Evolutionary conservation across 2,329 filamentous ascomycete species (phyloP).

Genomic region (Simplicillium aogashimaense): DNA sequence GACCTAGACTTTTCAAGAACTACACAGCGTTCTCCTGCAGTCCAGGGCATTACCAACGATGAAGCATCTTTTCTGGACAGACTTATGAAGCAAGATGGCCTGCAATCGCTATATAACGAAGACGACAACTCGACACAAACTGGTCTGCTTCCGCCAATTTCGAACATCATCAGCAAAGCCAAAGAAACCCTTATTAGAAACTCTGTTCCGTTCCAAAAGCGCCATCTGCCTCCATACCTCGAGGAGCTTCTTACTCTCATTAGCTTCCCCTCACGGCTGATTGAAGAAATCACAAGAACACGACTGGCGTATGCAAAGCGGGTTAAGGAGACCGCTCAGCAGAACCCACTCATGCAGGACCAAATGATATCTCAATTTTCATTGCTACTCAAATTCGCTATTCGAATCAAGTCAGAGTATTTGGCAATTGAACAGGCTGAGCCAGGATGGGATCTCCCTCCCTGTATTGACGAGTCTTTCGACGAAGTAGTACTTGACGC

Average conservation of each 20-base stretch:
- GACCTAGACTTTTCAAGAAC: conserved; percentile 83
- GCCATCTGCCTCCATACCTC: conserved; percentile 90
- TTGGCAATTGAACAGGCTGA: conserved; percentile 74
- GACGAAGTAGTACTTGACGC: conserved; percentile 87
- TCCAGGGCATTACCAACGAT: conserved; percentile 64
- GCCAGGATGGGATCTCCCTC: conserved; percentile 88
- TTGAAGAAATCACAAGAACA: conserved; percentile 92
- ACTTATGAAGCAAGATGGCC: conserved; percentile 87
- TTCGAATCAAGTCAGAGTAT: conserved; percentile 86
- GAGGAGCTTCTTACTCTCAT: conserved; percentile 93
- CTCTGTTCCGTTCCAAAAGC: conserved; percentile 71
- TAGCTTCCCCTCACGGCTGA: conserved; percentile 91
- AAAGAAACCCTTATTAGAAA: conserved; percentile 87
- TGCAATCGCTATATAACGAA: conserved; percentile 83
- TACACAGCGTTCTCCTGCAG: conserved; percentile 53
- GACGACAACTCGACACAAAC: conserved; percentile 34
- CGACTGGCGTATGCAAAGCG: conserved; percentile 85
- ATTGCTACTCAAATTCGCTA: conserved; percentile 81
- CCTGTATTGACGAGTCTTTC: conserved; percentile 94
- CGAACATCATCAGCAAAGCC: conserved; percentile 82
- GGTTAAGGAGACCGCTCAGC: conserved; percentile 89
- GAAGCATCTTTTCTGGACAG: conserved; percentile 91
- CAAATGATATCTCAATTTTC: conserved; percentile 98
- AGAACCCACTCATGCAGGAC: conserved; percentile 88
- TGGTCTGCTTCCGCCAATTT: conserved; percentile 78